Evolutionary conservation across 768 basidiomycete species (phyloP), one percentile per base, ranked within the genome.

Genomic region (Omphalotus guepiniiformis): DNA sequence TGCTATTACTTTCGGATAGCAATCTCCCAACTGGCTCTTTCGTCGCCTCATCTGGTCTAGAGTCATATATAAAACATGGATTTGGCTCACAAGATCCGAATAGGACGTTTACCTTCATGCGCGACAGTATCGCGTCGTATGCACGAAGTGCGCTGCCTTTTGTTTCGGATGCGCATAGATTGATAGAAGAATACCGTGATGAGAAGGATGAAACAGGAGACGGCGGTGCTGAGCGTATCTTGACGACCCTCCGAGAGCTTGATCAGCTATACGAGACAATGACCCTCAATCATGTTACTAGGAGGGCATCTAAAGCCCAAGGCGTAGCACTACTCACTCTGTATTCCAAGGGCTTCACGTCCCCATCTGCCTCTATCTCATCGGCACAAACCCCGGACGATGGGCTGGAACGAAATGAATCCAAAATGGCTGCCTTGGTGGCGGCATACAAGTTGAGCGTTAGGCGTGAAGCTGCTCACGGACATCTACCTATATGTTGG

Each of bases 11-110:
- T 35, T 78, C 89, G 0, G 93, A 95, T 69, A 88, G 90, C 52
- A 97, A 95, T 64, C 82, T 99, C 3, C 96, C 96, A 2, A 98
- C 95, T 0, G 96, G 96, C 28, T 87, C 95, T 1, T 99, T 99
- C 63, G 90, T 97, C 49, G 90, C 94, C 1, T 96, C 93, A 1
- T 80, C 90, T 2, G 95, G 95, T 1, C 76, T 98, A 50, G 95
- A 99, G 59, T 92, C 93, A 4, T 93, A 82, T 61, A 67, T 80
- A 32, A 84, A 87, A 22, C 96, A 99, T 62, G 96, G 93, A 0
- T 88, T 94, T 58, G 53, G 71, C 13, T 58, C 74, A 1, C 60
- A 44, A 42, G 54, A 62, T 18, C 53, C 63, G 16, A 52, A 63
- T n/a, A 48, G 66, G 22, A 76, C 75, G 18, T 58, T 80, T 43